Conservation (phyloP, 1,284 basidiomycete genomes). For the Trametes polyzona region DNA sequence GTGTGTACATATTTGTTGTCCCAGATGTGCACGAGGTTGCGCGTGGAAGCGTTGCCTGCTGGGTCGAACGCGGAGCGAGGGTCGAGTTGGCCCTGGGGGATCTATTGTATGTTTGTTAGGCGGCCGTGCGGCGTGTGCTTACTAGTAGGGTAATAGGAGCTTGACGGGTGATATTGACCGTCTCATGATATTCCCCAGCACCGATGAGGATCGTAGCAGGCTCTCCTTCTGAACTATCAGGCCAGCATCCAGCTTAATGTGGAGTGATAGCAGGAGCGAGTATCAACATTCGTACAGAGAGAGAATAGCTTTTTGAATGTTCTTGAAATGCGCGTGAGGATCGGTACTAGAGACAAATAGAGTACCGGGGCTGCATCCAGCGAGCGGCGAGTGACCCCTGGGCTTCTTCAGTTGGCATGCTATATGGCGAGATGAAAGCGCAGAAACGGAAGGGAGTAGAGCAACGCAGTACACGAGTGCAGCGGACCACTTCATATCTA, state of each 20-base stretch:
- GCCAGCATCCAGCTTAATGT: not conserved
- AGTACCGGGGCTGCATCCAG: conserved; percentile 58
- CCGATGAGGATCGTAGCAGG: conserved; percentile 58
- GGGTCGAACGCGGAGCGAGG: conserved; percentile 36
- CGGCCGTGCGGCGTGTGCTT: not conserved
- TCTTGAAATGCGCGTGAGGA: conserved; percentile 47
- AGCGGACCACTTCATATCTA: not conserved
- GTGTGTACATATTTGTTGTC: conserved; percentile 46
- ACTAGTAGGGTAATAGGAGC: conserved; percentile 62
- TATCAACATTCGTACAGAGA: conserved; percentile 55
- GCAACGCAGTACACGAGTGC: not conserved
- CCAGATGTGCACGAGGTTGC: conserved; percentile 61
- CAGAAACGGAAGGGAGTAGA: not conserved
- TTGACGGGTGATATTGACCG: conserved; percentile 56
- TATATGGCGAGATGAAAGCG: conserved; percentile 51
- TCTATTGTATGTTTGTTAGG: not conserved
- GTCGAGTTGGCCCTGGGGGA: conserved; percentile 57
- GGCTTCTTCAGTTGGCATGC: conserved; percentile 57
- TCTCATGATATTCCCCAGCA: conserved; percentile 65
- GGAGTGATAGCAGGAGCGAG: not conserved
- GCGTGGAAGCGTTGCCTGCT: conserved; percentile 40
- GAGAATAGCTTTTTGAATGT: conserved; percentile 54
- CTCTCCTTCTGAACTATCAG: conserved; percentile 42
- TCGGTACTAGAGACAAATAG: conserved; percentile 60
- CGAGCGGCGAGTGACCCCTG: conserved; percentile 43